Evolutionary conservation across 352 stramenopile genomes (phyloP).

Genomic region (Pythium brachiatum): DNA sequence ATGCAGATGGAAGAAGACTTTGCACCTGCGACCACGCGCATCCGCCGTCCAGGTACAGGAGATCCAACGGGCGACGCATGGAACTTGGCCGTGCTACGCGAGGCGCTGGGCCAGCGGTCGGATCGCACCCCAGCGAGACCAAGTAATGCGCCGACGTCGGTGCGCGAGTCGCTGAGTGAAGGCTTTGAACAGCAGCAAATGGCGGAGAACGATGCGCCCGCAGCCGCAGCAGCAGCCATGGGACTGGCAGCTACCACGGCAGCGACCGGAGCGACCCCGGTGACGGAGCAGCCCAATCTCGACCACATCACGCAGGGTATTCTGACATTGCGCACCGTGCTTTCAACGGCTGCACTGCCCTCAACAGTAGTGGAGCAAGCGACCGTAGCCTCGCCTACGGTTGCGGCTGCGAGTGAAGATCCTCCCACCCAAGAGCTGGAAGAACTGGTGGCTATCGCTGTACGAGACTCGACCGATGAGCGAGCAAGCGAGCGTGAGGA

Average conservation of each 20-base stretch:
- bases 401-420: too few species aligned
- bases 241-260: conserved; percentile 6
- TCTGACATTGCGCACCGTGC: conserved; percentile 27
- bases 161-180: conserved; percentile 11
- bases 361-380: not conserved
- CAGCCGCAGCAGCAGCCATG: conserved; percentile 10
- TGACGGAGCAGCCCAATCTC: conserved; percentile 21
- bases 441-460: not conserved
- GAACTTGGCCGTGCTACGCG: conserved; percentile 61
- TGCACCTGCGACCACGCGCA: conserved; percentile 7
- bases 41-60: conserved; percentile 15
- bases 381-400: not conserved
- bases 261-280: not conserved
- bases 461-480: not conserved
- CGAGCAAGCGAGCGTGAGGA: not conserved
- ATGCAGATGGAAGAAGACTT: not conserved
- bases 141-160: conserved; percentile 10
- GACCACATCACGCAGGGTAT: conserved; percentile 33
- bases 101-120: conserved; percentile 35
- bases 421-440: not conserved
- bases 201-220: conserved; percentile 17
- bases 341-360: conserved; percentile 23
- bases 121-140: conserved; percentile 13
- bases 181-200: conserved; percentile 22
- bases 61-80: conserved; percentile 42